Base-by-base conservation (phyloP, 768 basidiomycete species). In the Hemileccinum rubropunctum region DNA sequence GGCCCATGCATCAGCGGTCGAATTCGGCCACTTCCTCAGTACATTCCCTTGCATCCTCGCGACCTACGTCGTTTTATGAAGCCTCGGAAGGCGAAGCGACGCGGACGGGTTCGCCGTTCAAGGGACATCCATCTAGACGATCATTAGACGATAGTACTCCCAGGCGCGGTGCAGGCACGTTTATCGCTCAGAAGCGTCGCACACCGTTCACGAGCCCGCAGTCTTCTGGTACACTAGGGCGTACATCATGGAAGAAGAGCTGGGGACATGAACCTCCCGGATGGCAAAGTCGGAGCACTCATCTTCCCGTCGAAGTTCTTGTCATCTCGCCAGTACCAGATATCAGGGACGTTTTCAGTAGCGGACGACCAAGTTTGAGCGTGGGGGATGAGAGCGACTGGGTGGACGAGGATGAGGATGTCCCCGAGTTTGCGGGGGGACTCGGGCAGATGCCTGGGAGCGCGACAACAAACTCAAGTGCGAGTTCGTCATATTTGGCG, bases 231-330 rank as follows among this genome's bases (percentile, higher is more conserved):
- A 73, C 75, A 4, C 62, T 82, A 43, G 81, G 86, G 28, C 80
- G 83, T 27, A 83, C 86, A 18, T 86, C 86, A 63, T 93, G 91
- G 91, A 91, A 89, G 75, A 91, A 90, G 66, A 81, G 85, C 7
- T 93, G 91, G 91, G 91, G 91, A 1, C 70, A 84, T 26, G 88
- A 92, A 59, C 91, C 90, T 6, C 88, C 90, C 18, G 90, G 89
- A 15, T 91, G 89, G 88, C 84, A 88, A 56, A 77, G 73, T 32
- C 79, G 86, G 4, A 66, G 65, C 44, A 76, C 72, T n/a, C 84
- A 84, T 59, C 67, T 84, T 5, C 87, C 91, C 0, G 74, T 91
- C 26, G 90, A 92, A 64, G 87, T 91, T 9, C 73, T 91, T 12
- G 78, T 81, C n/a, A 78, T 91, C 40, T 86, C 80, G 1, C 78